Base-by-base conservation (phyloP, 345 rosid genomes). In the Heritiera fomes region DNA sequence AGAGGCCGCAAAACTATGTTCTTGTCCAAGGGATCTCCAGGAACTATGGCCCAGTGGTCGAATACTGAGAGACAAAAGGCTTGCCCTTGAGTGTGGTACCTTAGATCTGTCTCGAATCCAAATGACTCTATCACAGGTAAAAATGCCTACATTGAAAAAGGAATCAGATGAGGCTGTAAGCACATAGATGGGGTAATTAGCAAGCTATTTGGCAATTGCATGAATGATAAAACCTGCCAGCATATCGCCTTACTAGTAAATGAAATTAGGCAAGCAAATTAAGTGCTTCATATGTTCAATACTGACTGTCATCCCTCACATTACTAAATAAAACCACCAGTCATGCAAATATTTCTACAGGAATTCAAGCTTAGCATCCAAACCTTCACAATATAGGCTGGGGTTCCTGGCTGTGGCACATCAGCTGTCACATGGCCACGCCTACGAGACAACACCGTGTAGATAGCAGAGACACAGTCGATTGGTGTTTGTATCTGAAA, bases 341-440 rank as follows among this genome's bases (percentile, higher is more conserved):
- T 12, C 9, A 14, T 12, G 40, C 75, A 71, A 49, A 49, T 49
- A 23, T 58, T 58, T 12, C 28, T 1, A 69, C 23, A 70, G 28
- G 28, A 59, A 78, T 30, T 41, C 45, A 77, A 77, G 34, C 2
- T 59, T 47, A 17, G 63, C 40, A 53, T 77, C 28, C 80, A 75
- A 49, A 93, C 98, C 98, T 96, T 96, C 62, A 96, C 99, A 68
- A 91, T 94, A 81, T 96, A 96, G 66, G 92, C 91, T 0, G 99
- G 99, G 13, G 98, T 96, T 76, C 99, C 98, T 0, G 99, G 98
- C 83, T 94, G 99, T 80, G 99, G 99, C 79, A 96, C 93, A 84
- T 96, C 98, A 46, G 98, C 93, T 23, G 99, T 96, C 64, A 94
- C 97, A 78, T 94, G 98, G 46, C 99, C 99, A 90, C 97, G 97